phyloP scores from a whole-genome alignment of 768 basidiomycete species.

The Pleurotus platypus region DNA sequence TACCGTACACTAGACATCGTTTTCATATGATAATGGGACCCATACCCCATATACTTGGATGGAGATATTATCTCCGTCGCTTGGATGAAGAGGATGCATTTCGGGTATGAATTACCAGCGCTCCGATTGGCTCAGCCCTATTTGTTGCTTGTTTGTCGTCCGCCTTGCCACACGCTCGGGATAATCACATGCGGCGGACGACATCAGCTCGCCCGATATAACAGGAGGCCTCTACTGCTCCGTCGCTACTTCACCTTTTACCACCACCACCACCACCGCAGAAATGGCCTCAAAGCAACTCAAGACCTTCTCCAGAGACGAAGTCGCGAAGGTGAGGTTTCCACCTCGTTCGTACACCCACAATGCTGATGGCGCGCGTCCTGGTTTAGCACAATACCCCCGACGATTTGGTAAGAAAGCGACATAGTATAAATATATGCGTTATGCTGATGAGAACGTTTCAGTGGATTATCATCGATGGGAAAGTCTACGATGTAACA shows the following conservation, averaged over 20 bases:
- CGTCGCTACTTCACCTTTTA: background rate
- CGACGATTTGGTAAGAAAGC: constrained; percentile 54
- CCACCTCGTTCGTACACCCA: background rate
- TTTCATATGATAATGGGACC: background rate
- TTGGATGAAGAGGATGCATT: background rate
- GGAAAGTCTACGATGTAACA: constrained; percentile 78
- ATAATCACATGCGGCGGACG: constrained; percentile 3
- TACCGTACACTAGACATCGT: background rate
- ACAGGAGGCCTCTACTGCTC: background rate
- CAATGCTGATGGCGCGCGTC: background rate
- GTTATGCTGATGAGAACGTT: background rate
- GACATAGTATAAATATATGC: background rate
- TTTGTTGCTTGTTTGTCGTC: background rate
- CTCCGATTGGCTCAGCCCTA: background rate
- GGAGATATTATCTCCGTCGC: background rate
- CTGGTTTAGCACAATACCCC: constrained; percentile 64
- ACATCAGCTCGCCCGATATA: constrained; percentile 1
- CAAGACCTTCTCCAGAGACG: constrained; percentile 34
- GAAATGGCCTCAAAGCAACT: constrained; percentile 32
- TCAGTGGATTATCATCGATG: constrained; percentile 82
- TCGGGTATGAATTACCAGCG: constrained; percentile 1
- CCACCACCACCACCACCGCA: background rate
- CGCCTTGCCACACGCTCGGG: background rate
- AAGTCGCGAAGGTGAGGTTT: constrained; percentile 37
- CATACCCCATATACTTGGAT: constrained; percentile 1